phyloP scores from a whole-genome alignment of 768 basidiomycete species.

The Mycena kentingensis region DNA sequence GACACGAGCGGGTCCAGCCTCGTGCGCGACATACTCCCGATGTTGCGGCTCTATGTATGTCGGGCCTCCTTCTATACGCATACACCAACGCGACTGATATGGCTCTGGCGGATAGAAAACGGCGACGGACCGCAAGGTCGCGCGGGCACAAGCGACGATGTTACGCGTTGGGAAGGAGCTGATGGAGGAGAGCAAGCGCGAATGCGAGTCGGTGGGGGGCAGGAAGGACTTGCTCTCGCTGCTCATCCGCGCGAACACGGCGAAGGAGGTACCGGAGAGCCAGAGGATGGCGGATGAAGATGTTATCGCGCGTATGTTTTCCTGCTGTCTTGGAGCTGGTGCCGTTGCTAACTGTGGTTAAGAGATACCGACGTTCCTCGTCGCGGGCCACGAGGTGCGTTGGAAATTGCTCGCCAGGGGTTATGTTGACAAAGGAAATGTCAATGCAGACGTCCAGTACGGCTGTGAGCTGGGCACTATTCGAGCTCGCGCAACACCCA shows the following conservation, averaged over 20 bases:
- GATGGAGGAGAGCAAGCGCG: constrained; percentile 49
- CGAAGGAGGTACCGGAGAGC: constrained; percentile 53
- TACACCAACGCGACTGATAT: neutral
- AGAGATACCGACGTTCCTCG: constrained; percentile 65
- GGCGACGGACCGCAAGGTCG: constrained; percentile 21
- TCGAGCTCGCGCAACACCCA: constrained; percentile 49
- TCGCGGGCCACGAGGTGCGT: constrained; percentile 66
- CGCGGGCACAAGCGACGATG: constrained; percentile 40
- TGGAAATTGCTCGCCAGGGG: too few species aligned
- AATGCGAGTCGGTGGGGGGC: constrained; percentile 35
- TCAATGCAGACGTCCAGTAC: constrained; percentile 37
- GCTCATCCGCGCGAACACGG: constrained; percentile 65
- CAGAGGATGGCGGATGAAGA: constrained; percentile 64
- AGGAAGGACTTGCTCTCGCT: constrained; percentile 54
- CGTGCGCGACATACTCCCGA: constrained; percentile 31
- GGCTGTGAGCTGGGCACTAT: constrained; percentile 60
- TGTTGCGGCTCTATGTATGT: neutral
- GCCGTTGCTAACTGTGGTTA: neutral
- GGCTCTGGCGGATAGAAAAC: constrained; percentile 23
- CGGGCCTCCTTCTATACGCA: neutral
- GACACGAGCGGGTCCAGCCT: constrained; percentile 31
- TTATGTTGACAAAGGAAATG: too few species aligned
- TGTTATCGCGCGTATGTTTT: constrained; percentile 51
- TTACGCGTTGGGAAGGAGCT: constrained; percentile 51
- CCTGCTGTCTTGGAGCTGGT: neutral